Base-by-base conservation (phyloP, 2,329 filamentous ascomycete species). In the Penicillium hesseltinei region DNA sequence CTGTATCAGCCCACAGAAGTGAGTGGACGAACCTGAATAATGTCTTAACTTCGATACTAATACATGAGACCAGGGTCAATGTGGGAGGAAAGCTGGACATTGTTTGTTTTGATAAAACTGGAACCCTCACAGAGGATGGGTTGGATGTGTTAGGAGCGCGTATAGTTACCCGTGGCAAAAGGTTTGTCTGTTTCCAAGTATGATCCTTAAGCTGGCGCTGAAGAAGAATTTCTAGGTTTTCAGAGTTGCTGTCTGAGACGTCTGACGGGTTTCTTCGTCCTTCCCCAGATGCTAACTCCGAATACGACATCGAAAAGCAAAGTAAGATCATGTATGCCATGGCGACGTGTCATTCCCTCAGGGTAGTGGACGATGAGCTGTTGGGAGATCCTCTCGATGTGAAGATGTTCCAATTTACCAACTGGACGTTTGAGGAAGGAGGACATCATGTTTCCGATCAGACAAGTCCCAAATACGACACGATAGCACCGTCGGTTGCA, bases 391-490 rank as follows among this genome's bases (percentile, higher is more conserved):
- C 95, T 5, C 80, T 99, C 2, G 94, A 99, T 72, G 81, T 97
- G 56, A 97, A 97, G 72, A 99, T 99, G 94, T 99, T 99, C 71
- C 88, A 96, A 63, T 99, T 96, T 66, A 97, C 94, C 0, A 84
- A 84, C 6, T 99, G 94, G 94, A 84, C 85, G 4, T 99, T 91
- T 66, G 90, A 96, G 71, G 94, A 99, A 78, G 91, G 72, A 21
- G 72, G 92, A 2, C 87, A 87, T 45, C 87, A 92, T 64, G 82
- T 82, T 51, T 76, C 81, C 25, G 83, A 82, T 29, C 84, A 84
- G 51, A 81, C 81, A 42, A 86, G 89, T 49, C 88, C 91, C 21
- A 90, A 93, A 46, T 89, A 92, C 57, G 88, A 97, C 38, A 88
- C 89, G 5, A 74, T 77, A 44, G 71, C 70, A 1, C 94, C 93